Evolutionary conservation across 768 basidiomycete species (phyloP), one percentile per base, ranked within the genome.

Genomic region (Arthromyces matolae): DNA sequence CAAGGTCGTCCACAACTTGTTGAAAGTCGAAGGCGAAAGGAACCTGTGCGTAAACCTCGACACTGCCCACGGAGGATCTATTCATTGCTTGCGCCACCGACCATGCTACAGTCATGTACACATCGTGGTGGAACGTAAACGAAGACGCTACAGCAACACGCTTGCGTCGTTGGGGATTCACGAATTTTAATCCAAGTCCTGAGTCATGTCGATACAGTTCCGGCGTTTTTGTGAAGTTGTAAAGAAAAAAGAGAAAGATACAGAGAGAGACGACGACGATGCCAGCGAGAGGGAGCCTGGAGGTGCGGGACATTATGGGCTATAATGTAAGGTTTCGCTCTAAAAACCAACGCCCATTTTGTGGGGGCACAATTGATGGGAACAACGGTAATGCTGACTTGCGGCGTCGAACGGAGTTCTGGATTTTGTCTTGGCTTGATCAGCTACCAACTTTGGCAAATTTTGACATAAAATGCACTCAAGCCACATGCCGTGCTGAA

Each of bases 41-140:
- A 14, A 49, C 54, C 8, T 55, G 47, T 18, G 66, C 61, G 47
- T 67, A 70, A 3, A 71, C 64, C 18, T 64, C 60, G 10, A 71
- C 51, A 2, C 39, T 54, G 12, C 59, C 61, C 2, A 38, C 45
- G 14, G 31, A 38, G 19, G 36, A 54, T 18, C 45, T 42, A 14
- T 56, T 57, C 47, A 69, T 53, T 5, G 64, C 63, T 13, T 63
- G 58, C 41, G 64, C 54, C 16, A 71, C 34, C 4, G 67, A 65
- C 63, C 63, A 64, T 0, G 60, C 68, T 16, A 71, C 44, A 19
- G 64, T 52, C 61, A 71, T 64, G 49, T 68, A 70, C 6, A 71
- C 70, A 44, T 73, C 70, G 45, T 64, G 62, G 52, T 71, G 70
- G 41, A 59, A 58, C 2, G 57, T 58, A 33, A 70, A 73, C 0